These are phyloP conservation scores for Bertia moriformis DNA, from an alignment of 2,329 filamentous ascomycete species.

Conservation along the genomic window DNA sequence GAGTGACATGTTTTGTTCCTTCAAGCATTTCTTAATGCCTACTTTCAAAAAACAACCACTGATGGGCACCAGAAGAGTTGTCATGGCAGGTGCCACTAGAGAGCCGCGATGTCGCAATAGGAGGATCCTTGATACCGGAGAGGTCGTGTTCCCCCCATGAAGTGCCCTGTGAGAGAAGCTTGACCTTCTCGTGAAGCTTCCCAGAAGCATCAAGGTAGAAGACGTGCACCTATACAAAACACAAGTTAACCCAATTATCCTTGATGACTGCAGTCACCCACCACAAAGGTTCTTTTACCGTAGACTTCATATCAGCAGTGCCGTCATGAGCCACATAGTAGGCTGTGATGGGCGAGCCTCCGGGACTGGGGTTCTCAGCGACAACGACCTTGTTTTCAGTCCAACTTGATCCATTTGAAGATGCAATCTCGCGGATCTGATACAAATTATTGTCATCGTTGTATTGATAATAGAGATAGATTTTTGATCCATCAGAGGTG, in stretches of 20 bases:
- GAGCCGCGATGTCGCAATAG: not conserved
- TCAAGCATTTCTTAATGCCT: too few relatives aligned
- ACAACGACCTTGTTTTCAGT: not conserved
- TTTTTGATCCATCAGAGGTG: not conserved
- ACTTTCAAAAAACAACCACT: not conserved
- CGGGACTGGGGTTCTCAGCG: not conserved
- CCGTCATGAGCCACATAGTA: not conserved
- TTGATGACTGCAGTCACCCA: not conserved
- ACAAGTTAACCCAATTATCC: not conserved
- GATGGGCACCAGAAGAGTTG: not conserved
- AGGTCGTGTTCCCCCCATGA: not conserved
- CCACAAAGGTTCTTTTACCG: not conserved
- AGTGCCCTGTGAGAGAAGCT: not conserved
- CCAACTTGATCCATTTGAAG: not conserved
- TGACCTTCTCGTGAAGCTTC: not conserved
- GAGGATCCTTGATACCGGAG: not conserved
- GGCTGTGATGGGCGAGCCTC: not conserved
- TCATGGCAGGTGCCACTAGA: not conserved
- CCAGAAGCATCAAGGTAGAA: not conserved
- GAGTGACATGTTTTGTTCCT: too few relatives aligned
- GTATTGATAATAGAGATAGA: not conserved
- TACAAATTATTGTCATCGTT: too few relatives aligned
- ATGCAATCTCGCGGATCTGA: not conserved
- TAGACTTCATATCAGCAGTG: not conserved
- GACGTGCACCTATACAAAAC: not conserved